Evolutionary conservation across 495 filamentous ascomycete species (phyloP), one percentile per base, ranked within the genome.

Genomic region (Elasticomyces elasticus): DNA sequence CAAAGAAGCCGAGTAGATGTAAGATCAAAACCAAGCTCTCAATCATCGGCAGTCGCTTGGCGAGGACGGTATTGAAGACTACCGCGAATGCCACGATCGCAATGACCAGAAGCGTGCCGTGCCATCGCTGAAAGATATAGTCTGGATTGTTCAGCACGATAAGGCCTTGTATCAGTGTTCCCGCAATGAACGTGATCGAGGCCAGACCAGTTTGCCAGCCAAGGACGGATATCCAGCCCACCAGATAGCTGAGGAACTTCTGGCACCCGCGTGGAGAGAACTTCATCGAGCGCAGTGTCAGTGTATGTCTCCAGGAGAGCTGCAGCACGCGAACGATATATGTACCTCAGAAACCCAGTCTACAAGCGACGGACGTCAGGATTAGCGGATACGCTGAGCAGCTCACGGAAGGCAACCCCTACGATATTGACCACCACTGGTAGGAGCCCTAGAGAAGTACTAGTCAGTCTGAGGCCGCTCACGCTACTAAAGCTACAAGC

Each of bases 91-190:
- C 27, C 0, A 71, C 53, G 0, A 64, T 52, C 0, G 69, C 76
- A 68, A 71, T 76, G 28, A 72, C 64, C 3, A 76, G 49, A 5
- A 78, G 51, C 5, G 70, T 76, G 0, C 49, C 65, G 17, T 77
- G 72, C 69, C 72, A 76, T 5, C 58, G 42, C 42, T 70, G 33
- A 0, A 68, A 63, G 0, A 60, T 46, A 54, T 76, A 78, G 22
- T 55, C 50, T 0, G 64, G 48, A 15, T 71, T 53, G 6, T 66
- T 67, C 28, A 77, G 55, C 1, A 66, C 41, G 17, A 71, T 69
- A 6, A 73, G 49, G 0, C 70, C 72, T 53, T 73, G 71, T 28
- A 75, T 71, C 51, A 71, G 55, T 0, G 66, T 68, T 3, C 72
- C 70, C 12, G 56, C 52, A 2, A 77, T 48, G 57, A 69, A 77